These are phyloP conservation scores for Acaromyces ingoldii DNA, from an alignment of 1,284 basidiomycete species.

Conservation along the genomic window DNA sequence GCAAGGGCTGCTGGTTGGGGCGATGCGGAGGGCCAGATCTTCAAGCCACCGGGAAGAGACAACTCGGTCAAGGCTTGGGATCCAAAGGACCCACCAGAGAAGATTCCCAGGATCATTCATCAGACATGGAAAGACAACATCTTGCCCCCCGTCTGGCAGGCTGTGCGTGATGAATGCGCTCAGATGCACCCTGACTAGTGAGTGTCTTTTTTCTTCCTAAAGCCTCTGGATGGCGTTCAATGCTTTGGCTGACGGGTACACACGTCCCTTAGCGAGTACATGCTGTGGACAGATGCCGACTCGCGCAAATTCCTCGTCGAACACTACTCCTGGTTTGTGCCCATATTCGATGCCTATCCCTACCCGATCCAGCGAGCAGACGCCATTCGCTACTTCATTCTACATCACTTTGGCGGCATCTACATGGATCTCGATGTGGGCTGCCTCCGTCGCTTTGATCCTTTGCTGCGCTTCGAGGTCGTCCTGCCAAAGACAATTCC, in stretches of 20 bases:
- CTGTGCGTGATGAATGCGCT: constrained; percentile 51
- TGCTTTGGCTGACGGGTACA: not conserved
- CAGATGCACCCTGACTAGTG: constrained; percentile 72
- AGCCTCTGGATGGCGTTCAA: not conserved
- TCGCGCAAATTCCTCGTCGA: constrained; percentile 83
- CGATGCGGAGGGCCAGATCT: constrained; percentile 8
- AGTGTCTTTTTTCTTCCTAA: constrained; percentile 50
- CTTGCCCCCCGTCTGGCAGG: constrained; percentile 76
- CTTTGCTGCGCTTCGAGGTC: constrained; percentile 79
- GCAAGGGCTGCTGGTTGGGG: constrained; percentile 5
- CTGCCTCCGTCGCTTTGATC: constrained; percentile 81
- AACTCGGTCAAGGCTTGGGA: constrained; percentile 60
- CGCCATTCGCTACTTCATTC: constrained; percentile 93
- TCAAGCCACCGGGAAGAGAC: constrained; percentile 51
- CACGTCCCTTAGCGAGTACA: constrained; percentile 75
- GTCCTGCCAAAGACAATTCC: constrained; percentile 92
- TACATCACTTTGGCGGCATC: constrained; percentile 85
- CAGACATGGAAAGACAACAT: constrained; percentile 96
- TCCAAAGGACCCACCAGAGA: constrained; percentile 24
- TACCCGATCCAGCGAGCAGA: constrained; percentile 96
- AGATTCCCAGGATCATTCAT: constrained; percentile 85
- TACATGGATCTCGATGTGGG: constrained; percentile 98
- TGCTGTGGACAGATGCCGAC: constrained; percentile 89
- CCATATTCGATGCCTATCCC: constrained; percentile 84
- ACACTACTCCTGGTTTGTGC: constrained; percentile 85